Conservation (phyloP, 495 filamentous ascomycete species). For the Xylaria telfairii region DNA sequence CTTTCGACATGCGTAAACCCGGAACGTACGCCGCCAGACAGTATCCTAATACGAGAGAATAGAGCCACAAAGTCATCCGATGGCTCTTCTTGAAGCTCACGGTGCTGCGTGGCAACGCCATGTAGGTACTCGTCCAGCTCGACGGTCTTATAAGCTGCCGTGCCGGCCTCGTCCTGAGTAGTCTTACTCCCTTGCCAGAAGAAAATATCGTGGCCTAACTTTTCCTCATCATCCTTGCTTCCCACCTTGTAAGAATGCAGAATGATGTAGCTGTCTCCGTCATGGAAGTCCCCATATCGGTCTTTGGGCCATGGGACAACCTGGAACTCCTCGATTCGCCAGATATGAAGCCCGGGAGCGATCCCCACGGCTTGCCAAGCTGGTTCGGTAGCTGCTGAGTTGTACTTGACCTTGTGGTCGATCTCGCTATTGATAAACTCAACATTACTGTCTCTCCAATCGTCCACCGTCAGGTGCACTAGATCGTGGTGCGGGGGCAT, state of each 20-base stretch:
- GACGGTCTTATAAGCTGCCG: conserved; percentile 70
- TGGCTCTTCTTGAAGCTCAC: conserved; percentile 61
- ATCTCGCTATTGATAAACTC: conserved; percentile 64
- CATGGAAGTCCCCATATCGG: conserved; percentile 61
- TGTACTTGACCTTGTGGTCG: conserved; percentile 69
- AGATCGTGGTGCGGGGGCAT: conserved; percentile 64
- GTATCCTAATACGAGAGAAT: conserved; percentile 61
- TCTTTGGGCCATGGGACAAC: conserved; percentile 63
- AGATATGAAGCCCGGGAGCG: conserved; percentile 58
- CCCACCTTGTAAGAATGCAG: conserved; percentile 61
- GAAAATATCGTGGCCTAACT: conserved; percentile 62
- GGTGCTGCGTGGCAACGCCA: conserved; percentile 63
- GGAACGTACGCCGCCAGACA: conserved; percentile 62
- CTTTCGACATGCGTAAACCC: conserved; percentile 65
- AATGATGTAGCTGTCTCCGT: conserved; percentile 69
- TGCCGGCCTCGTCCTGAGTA: conserved; percentile 67
- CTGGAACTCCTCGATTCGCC: conserved; percentile 68
- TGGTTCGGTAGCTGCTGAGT: conserved; percentile 63
- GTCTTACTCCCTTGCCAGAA: conserved; percentile 68
- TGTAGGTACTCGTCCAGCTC: conserved; percentile 69
- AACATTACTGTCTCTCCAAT: conserved; percentile 68
- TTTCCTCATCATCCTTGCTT: conserved; percentile 45
- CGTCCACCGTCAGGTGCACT: conserved; percentile 63
- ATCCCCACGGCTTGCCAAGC: conserved; percentile 65
- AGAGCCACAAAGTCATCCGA: conserved; percentile 63